phyloP scores from a whole-genome alignment of 2,329 filamentous ascomycete species.

The Neofusicoccum umdonicola region DNA sequence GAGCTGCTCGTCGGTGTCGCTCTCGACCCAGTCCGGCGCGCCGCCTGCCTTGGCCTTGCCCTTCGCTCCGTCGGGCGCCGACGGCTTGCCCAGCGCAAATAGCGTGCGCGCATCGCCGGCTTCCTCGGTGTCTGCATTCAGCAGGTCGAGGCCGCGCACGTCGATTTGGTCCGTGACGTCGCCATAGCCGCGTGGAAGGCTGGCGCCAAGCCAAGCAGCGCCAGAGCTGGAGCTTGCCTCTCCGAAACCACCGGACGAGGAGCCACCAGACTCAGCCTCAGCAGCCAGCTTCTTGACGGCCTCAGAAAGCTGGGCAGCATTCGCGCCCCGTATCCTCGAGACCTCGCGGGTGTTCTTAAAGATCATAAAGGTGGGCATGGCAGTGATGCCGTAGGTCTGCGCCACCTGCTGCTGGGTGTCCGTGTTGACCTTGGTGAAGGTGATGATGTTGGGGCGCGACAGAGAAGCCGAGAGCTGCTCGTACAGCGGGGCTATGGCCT shows the following conservation, averaged over 20 bases:
- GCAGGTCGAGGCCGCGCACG: conserved; percentile 72
- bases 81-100: conserved; percentile 69
- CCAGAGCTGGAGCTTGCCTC: conserved; percentile 45
- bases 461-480: conserved; percentile 71
- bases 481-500: conserved; percentile 78
- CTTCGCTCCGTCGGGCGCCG: conserved; percentile 45
- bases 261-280: conserved; percentile 56
- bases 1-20: conserved; percentile 94
- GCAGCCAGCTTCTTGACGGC: conserved; percentile 68
- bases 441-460: conserved; percentile 68
- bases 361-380: conserved; percentile 89
- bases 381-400: conserved; percentile 68
- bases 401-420: conserved; percentile 74
- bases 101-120: conserved; percentile 67
- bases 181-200: conserved; percentile 73
- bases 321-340: conserved; percentile 70
- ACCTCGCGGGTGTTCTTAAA: conserved; percentile 65
- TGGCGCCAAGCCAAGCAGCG: conserved; percentile 67
- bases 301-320: conserved; percentile 67
- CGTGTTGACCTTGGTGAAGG: conserved; percentile 84
- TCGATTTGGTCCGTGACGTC: conserved; percentile 85
- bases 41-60: conserved; percentile 57
- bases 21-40: conserved; percentile 81
- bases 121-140: conserved; percentile 79
- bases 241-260: conserved; percentile 39